A percentile compares a stretch with the other conserved stretches of the same genome.
phyloP scores from a whole-genome alignment of 768 basidiomycete species.

The Amylocystis lapponica region DNA sequence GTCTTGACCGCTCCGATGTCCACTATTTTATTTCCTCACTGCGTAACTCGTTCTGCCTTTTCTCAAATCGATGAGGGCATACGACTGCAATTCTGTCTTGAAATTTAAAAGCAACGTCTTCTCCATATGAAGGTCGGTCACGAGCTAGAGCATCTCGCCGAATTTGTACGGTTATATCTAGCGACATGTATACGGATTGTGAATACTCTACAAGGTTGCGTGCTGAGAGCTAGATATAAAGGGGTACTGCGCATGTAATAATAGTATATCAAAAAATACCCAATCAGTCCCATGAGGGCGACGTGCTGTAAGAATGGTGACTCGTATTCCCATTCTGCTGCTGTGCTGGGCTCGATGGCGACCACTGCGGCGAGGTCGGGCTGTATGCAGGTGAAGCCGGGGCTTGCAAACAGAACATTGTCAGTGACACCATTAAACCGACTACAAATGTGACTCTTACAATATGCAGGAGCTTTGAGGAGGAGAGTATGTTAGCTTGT shows the following conservation, averaged over 20 bases:
- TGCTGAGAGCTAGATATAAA: constrained; percentile 1
- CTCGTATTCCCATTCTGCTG: constrained; percentile 31
- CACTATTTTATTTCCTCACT: constrained; percentile 1
- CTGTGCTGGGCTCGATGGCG: constrained; percentile 74
- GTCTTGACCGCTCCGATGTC: constrained; percentile 3
- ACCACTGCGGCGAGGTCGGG: constrained; percentile 81
- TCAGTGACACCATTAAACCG: too few relatives aligned
- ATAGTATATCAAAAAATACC: constrained; percentile 1
- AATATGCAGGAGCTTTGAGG: constrained; percentile 68
- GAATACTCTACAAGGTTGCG: constrained; percentile 5
- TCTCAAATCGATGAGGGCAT: too few relatives aligned
- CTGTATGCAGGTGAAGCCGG: constrained; percentile 85
- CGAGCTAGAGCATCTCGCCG: too few relatives aligned
- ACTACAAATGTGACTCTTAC: too few relatives aligned
- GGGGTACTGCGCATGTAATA: background rate
- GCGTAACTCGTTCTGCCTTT: constrained; percentile 8
- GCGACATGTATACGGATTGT: background rate
- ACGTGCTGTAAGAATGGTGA: constrained; percentile 41
- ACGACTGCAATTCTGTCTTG: too few relatives aligned
- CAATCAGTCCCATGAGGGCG: constrained; percentile 46
- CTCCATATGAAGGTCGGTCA: too few relatives aligned
- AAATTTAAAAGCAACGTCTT: too few relatives aligned
- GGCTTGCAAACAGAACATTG: constrained; percentile 34
- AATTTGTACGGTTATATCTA: too few relatives aligned
- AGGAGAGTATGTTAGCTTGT: background rate